These are phyloP conservation scores for Setaria viridis DNA, from an alignment of 202 grass and related monocot species.

Conservation along the genomic window DNA sequence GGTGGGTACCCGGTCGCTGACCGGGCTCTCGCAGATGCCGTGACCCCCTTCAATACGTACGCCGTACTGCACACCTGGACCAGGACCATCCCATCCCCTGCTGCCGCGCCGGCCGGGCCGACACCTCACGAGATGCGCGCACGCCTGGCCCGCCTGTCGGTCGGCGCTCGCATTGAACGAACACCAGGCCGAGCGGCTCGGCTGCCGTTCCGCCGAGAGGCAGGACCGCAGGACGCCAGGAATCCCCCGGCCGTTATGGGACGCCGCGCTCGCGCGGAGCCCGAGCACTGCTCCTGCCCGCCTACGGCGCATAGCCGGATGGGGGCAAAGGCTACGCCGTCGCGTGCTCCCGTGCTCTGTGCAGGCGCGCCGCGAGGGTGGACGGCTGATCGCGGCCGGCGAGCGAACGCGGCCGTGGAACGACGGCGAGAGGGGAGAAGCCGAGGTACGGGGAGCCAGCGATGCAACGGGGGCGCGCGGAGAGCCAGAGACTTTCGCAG, in stretches of 20 bases:
- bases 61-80: background rate
- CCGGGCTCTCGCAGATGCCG: background rate
- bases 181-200: background rate
- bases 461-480: background rate
- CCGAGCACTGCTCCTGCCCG: background rate
- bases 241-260: background rate
- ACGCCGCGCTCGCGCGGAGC: background rate
- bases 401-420: background rate
- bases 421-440: too few species aligned
- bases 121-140: background rate
- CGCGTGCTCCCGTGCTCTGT: background rate
- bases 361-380: background rate
- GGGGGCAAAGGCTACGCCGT: background rate
- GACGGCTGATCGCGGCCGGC: background rate
- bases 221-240: background rate
- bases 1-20: background rate
- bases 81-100: background rate
- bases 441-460: too few species aligned
- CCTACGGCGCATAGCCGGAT: background rate
- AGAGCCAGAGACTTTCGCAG: background rate
- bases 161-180: background rate
- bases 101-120: background rate
- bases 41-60: constrained; percentile 25
- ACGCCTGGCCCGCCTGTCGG: constrained; percentile 3
- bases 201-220: background rate